Evolutionary conservation across 1,284 basidiomycete genomes (phyloP).

Genomic region (Sporisorium reilianum): DNA sequence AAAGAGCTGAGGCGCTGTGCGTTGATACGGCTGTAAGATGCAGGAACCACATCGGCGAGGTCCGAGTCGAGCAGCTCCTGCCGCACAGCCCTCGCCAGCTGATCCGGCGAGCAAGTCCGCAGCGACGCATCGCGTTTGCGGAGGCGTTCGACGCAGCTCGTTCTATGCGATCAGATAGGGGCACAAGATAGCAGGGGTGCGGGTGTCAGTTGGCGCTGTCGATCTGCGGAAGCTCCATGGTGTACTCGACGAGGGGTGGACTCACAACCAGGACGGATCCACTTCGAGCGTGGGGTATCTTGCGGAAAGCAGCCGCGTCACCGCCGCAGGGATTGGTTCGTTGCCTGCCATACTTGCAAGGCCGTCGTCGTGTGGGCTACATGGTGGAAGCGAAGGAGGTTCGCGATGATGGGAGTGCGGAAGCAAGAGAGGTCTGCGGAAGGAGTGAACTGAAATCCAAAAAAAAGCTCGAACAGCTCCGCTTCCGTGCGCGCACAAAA

Average conservation of each 20-base stretch:
- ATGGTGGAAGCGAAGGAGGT: conserved; percentile 13
- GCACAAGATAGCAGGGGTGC: not conserved
- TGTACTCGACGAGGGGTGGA: not conserved
- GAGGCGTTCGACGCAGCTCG: conserved; percentile 12
- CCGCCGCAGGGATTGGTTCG: conserved; percentile 19
- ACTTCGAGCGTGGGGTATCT: conserved; percentile 43
- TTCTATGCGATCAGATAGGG: not conserved
- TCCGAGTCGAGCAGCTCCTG: conserved; percentile 40
- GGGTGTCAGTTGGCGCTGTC: not conserved
- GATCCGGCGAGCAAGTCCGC: conserved; percentile 12
- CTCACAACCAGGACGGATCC: conserved; percentile 33
- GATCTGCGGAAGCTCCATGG: not conserved
- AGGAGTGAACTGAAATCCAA: not conserved
- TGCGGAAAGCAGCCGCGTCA: conserved; percentile 39
- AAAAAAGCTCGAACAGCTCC: conserved; percentile 5
- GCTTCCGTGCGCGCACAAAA: not conserved
- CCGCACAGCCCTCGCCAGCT: conserved; percentile 37
- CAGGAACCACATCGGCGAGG: conserved; percentile 13
- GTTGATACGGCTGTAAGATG: conserved; percentile 15
- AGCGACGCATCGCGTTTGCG: conserved; percentile 5
- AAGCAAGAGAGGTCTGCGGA: not conserved
- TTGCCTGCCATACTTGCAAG: conserved; percentile 4
- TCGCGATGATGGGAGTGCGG: conserved; percentile 6
- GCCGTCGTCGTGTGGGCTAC: conserved; percentile 10
- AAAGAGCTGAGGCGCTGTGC: not conserved